Base-by-base conservation (phyloP, 2,329 filamentous ascomycete genomes). In the Penicillium vulpinum region DNA sequence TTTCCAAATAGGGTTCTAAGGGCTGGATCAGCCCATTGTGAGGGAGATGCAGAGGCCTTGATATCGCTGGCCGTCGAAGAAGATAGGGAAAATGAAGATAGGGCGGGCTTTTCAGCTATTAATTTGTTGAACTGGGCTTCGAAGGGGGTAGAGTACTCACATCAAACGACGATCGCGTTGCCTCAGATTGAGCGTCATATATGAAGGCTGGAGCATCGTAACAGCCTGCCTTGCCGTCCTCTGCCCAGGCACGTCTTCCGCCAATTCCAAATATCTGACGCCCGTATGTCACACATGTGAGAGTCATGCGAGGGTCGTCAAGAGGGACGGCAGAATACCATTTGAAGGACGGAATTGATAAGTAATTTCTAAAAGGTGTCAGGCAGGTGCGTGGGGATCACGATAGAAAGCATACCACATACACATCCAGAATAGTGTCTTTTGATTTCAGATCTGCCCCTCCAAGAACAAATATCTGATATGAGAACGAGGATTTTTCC, bases 271-370 rank as follows among this genome's bases (percentile, higher is more conserved):
- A 49, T 2, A 59, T 61, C 21, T 63, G 55, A 35, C 55, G n/a
- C 11, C 61, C 58, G 33, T 58, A 59, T 15, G 52, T 29, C 16
- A 43, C 48, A 24, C 60, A 62, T 26, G 35, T 46, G 29, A 51
- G 60, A 3, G 52, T 59, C 60, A 61, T 61, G 5, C 56, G 58
- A 26, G 54, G 55, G n/a, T 55, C 35, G 4, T 51, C 10, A 5
- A 62, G 60, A 10, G 45, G 36, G 11, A 15, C 46, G 16, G 61
- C 61, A 16, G 24, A 40, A 29, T 56, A 62, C 57, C 61, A 63
- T 40, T 60, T 60, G 41, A 63, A 63, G 0, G 60, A 61, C 1
- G 61, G 61, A 26, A 62, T 60, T 3, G 60, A 61, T 16, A 63
- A 51, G 26, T 63, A 63, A 22, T 54, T 51, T 11, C 57, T 62